A percentile compares a stretch with the other conserved stretches of the same genome.
These are phyloP conservation scores for Cryptococcus neoformans DNA, from an alignment of 1,284 basidiomycete species.

Conservation along the genomic window DNA sequence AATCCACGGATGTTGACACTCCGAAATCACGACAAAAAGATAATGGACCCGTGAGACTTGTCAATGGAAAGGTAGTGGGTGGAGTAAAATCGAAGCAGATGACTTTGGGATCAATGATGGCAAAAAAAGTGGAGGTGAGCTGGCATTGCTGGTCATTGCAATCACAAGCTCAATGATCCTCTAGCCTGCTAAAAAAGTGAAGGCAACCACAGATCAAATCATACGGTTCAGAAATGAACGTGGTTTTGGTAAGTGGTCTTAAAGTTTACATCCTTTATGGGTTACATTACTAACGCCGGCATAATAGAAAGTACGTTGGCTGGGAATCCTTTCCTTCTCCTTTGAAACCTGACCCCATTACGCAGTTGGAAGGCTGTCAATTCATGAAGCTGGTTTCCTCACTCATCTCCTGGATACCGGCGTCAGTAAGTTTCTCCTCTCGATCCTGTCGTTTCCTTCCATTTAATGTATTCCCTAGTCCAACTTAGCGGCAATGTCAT, in stretches of 20 bases:
- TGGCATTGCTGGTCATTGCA: too few species aligned
- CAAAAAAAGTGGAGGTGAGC: constrained; percentile 25
- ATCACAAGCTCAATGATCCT: too few species aligned
- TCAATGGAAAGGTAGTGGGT: constrained; percentile 43
- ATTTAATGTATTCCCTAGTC: constrained; percentile 6
- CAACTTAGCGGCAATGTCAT: constrained; percentile 44
- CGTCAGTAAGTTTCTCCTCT: constrained; percentile 25
- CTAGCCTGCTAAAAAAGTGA: constrained; percentile 17
- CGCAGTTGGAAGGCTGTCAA: constrained; percentile 43
- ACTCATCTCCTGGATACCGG: constrained; percentile 46
- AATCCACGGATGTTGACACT: constrained; percentile 7
- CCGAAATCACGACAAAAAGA: constrained; percentile 16
- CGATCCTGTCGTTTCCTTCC: neutral
- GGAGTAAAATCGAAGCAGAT: constrained; percentile 32
- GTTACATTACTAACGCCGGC: neutral
- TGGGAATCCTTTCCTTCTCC: too few species aligned
- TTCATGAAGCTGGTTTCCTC: constrained; percentile 43
- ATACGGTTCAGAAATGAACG: constrained; percentile 47
- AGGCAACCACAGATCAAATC: constrained; percentile 44
- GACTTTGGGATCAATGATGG: constrained; percentile 42
- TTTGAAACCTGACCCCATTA: too few species aligned
- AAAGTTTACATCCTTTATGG: neutral
- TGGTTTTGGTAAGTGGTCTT: constrained; percentile 36
- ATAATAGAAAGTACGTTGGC: too few species aligned
- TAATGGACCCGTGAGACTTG: constrained; percentile 36